Base-by-base conservation (phyloP, 352 stramenopile genomes). In the Globisporangium lucens region DNA sequence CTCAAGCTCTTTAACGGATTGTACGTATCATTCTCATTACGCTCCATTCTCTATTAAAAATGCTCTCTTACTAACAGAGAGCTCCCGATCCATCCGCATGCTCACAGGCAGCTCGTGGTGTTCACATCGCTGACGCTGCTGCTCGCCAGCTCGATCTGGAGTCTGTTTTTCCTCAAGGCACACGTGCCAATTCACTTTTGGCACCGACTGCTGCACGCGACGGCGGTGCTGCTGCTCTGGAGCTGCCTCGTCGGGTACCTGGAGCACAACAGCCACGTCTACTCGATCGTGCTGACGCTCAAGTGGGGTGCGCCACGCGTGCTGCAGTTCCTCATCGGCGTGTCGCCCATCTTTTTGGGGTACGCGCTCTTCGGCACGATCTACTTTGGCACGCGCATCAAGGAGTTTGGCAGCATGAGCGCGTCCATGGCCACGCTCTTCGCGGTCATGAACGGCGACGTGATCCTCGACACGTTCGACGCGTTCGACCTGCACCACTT, bases 241-340 rank as follows among this genome's bases (percentile, higher is more conserved):
- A 83, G 85, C 66, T 84, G 77, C 27, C 72, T 93, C 4, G 85
- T 97, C 24, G 87, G 89, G 46, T 97, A 96, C 58, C 68, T 97
- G 41, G 85, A 95, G 65, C 89, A 97, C 81, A 94, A 95, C 46
- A 79, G 76, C 41, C 75, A 89, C 63, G 87, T 96, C 58, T 97
- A 96, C 74, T 95, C 85, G 57, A 93, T 97, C 53, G 89, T 97
- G n/a, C 68, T 97, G 20, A 97, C 91, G 52, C 79, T 97, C 64
- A 80, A 83, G 38, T 92, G 78, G 83, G 84, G 83, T 8, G 73
- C 87, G 22, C 90, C 91, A 0, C 87, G 89, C 33, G 89, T 97
- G 46, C 60, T 94, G 17, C 86, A 94, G 70, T 97, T 97, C 75
- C 74, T 97, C 63, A 43, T 94, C 2, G 91, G 91, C 43, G 91